Evolutionary conservation across 2,329 filamentous ascomycete genomes (phyloP), one percentile per base, ranked within the genome.

Genomic region (Colletotrichum truncatum): DNA sequence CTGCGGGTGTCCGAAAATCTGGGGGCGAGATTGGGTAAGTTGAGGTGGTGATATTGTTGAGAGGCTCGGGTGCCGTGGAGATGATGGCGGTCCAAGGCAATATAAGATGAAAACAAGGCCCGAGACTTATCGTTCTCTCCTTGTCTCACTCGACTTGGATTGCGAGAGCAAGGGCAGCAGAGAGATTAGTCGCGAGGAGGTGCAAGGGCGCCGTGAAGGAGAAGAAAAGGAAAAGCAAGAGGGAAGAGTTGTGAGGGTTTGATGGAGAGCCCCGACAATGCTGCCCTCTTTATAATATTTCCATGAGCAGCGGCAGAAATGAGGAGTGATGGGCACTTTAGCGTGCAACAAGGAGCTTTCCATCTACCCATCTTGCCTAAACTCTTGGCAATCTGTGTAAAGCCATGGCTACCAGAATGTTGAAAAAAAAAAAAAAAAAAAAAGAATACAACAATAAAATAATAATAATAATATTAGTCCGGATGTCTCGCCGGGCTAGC

Each of bases 231-330:
- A 7, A n/a, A 14, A 6, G 26, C 18, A 28, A 11, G 18, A 21
- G 4, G 18, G 14, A 48, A 2, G 28, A 36, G 26, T n/a, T 3
- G 25, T 11, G 32, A 26, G 26, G 11, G 10, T 2, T 9, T 7
- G 21, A 14, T 1, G 21, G 51, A 5, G n/a, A 23, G 23, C 16
- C 3, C 16, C 55, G 38, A 46, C 49, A 30, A 25, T 32, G 36
- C 46, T 34, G 14, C 18, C 28, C 61, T 60, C 39, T 60, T 64
- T 64, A 64, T 53, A 61, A 43, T 41, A 28, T 43, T 51, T 26
- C 46, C n/a, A 28, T 23, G 32, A 32, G 10, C 32, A 57, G 36
- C 11, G 14, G 12, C 18, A 32, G 38, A 21, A 21, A 16, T 16
- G 34, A 32, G 45, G 11, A 49, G 14, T n/a, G n/a, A n/a, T 32